These are phyloP conservation scores for Collybiopsis luxurians DNA, from an alignment of 768 basidiomycete species.

Conservation along the genomic window DNA sequence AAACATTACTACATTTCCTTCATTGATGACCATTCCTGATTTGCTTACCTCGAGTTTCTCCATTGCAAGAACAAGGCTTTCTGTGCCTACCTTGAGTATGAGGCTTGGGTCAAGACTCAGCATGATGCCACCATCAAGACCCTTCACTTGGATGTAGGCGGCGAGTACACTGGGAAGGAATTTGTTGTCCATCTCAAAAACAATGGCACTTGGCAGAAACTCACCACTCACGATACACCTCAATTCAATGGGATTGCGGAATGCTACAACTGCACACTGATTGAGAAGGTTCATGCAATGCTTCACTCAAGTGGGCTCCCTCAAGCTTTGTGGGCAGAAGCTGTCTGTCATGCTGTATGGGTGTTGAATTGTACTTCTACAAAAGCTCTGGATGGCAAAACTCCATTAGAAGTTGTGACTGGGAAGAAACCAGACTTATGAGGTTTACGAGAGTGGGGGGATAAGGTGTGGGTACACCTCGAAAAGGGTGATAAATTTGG, in stretches of 20 bases:
- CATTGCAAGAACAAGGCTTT: too few relatives aligned
- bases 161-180: neutral
- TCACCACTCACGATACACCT: too few relatives aligned
- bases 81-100: too few relatives aligned
- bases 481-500: too few relatives aligned
- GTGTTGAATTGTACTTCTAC: slow-evolving; percentile 19
- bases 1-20: too few relatives aligned
- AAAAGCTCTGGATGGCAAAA: neutral
- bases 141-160: neutral
- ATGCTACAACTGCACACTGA: neutral
- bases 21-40: too few relatives aligned
- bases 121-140: neutral
- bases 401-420: neutral
- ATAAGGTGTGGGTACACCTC: too few relatives aligned
- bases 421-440: slow-evolving; percentile 13
- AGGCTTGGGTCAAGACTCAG: too few relatives aligned
- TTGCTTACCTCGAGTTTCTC: too few relatives aligned
- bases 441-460: neutral
- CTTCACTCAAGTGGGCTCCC: slow-evolving; percentile 25
- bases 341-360: slow-evolving; percentile 21
- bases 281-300: neutral
- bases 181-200: too few relatives aligned
- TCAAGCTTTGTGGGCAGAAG: slow-evolving; percentile 29
- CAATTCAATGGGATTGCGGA: neutral
- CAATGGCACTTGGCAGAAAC: too few relatives aligned